A percentile compares a stretch with the other conserved stretches of the same genome.
These are phyloP conservation scores for Caryocar brasiliense DNA, from an alignment of 441 rosid genomes.

Conservation along the genomic window DNA sequence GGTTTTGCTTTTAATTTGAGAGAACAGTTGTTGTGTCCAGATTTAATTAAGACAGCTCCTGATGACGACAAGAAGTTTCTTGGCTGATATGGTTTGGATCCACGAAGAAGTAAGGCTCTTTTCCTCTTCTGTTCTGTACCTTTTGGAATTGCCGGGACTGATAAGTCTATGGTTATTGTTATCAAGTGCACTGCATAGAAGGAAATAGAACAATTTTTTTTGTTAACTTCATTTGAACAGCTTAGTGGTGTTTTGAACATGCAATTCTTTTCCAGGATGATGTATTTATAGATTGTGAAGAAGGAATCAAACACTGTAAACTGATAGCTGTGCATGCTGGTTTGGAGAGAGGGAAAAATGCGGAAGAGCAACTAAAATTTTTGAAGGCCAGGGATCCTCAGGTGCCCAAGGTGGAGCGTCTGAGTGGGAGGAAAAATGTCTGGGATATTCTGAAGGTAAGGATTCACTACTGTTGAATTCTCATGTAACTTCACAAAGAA, in stretches of 20 bases:
- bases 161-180: background rate
- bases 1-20: background rate
- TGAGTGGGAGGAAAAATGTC: constrained; percentile 59
- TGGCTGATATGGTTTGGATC: constrained; percentile 69
- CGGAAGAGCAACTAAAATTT: constrained; percentile 40
- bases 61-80: constrained; percentile 77
- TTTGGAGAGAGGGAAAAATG: constrained; percentile 44
- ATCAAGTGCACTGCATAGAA: background rate
- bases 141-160: background rate
- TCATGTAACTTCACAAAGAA: too few relatives aligned
- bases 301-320: constrained; percentile 42
- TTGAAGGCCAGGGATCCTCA: constrained; percentile 56
- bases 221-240: too few relatives aligned
- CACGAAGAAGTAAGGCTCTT: constrained; percentile 52
- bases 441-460: constrained; percentile 78
- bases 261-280: constrained; percentile 39
- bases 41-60: constrained; percentile 59
- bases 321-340: constrained; percentile 82
- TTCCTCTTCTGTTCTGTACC: constrained; percentile 2
- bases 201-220: too few relatives aligned
- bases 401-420: constrained; percentile 46
- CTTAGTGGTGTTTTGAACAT: background rate
- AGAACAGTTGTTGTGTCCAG: constrained; percentile 23
- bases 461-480: background rate
- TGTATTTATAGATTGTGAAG: constrained; percentile 43